Evolutionary conservation across 1,139 yeast genomes (phyloP), one percentile per base, ranked within the genome.

Genomic region (Magnusiomyces suaveolens): DNA sequence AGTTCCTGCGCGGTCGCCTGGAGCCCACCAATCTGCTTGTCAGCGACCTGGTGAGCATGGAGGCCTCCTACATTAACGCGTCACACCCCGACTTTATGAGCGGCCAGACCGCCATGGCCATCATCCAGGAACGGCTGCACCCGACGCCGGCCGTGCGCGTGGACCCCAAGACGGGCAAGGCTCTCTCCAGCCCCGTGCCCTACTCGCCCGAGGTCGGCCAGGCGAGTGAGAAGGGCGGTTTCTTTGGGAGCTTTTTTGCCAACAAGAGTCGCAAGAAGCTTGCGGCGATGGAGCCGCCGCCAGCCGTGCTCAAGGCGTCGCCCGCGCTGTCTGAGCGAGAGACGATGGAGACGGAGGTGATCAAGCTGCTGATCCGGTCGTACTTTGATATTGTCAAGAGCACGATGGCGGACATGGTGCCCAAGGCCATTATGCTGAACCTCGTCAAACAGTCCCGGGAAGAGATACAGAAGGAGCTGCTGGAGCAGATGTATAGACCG

Each of bases 281-380:
- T 66, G 97, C 94, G 48, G 84, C 90, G 33, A 87, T 92, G 95
- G 98, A 92, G 70, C 90, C 96, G 1, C 98, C 98, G 51, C 98
- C 98, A 47, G 82, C 95, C 44, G 90, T 89, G 16, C 81, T 92
- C 68, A 86, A 92, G 70, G 98, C 98, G 4, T 83, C 95, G 24
- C 97, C 97, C 47, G 82, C 87, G 56, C 84, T 92, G 87, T 81
- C 95, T 25, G 98, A 92, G 69, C 83, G 97, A 64, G 98, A 92
- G 73, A 82, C 90, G 39, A 85, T 87, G 82, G 98, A 92, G 72
- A 92, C 97, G 0, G 98, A 92, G 67, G 97, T 92, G 46, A 92
- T 92, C 68, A 92, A 92, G 75, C 78, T 92, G 62, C 78, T 92
- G 67, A 92, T 92, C 63, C 81, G 84, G 53, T 88, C 97, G 33